Evolutionary conservation across 192 early-diverging fungal genomes (phyloP).

Genomic region (Pilobolus umbonatus): DNA sequence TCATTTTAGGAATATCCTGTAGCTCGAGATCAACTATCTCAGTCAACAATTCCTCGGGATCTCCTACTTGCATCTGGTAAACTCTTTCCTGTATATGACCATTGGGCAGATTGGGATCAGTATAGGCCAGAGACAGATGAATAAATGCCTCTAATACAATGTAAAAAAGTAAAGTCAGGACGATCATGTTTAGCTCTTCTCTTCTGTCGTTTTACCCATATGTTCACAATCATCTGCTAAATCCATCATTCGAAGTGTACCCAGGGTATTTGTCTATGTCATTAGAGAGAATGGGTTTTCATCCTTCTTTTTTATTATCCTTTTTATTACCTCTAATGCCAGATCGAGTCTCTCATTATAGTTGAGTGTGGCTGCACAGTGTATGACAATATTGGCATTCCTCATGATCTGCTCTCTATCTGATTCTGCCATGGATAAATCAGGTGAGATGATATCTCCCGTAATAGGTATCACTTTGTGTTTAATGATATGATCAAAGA

Average conservation of each 20-base stretch:
- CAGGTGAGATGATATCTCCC: constrained; percentile 41
- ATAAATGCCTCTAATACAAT: constrained; percentile 28
- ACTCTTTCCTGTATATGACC: constrained; percentile 34
- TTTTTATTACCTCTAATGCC: constrained; percentile 39
- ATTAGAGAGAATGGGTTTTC: neutral
- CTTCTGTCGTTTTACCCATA: constrained; percentile 21
- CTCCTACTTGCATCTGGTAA: constrained; percentile 33
- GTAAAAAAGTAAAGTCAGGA: too few species aligned
- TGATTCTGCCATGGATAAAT: constrained; percentile 36
- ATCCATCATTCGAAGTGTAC: constrained; percentile 38
- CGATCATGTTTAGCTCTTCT: too few species aligned
- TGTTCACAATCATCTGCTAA: constrained; percentile 34
- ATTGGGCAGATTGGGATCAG: constrained; percentile 28
- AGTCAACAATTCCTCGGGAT: constrained; percentile 31
- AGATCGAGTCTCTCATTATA: constrained; percentile 45
- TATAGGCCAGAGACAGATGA: constrained; percentile 33
- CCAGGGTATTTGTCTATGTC: constrained; percentile 34
- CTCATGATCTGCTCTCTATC: constrained; percentile 35
- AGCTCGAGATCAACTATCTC: constrained; percentile 33
- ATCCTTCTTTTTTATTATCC: neutral
- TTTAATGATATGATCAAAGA: constrained; percentile 34
- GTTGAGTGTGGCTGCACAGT: constrained; percentile 48
- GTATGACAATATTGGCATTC: constrained; percentile 43
- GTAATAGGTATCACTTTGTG: constrained; percentile 45
- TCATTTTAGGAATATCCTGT: constrained; percentile 37